phyloP scores from a whole-genome alignment of 2,329 filamentous ascomycete species.

The Mycocentrospora acerina region DNA sequence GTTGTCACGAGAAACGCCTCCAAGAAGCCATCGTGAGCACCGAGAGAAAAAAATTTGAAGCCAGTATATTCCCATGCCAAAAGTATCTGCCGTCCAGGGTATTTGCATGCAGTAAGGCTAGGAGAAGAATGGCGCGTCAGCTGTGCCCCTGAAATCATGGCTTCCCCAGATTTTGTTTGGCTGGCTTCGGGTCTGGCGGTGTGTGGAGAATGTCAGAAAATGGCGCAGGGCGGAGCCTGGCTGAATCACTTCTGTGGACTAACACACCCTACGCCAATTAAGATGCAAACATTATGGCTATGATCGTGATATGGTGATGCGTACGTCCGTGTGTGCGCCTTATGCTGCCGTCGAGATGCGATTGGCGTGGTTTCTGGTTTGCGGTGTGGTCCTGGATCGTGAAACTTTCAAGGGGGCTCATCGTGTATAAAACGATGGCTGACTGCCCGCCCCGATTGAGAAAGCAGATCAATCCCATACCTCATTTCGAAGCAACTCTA shows the following conservation, averaged over 20 bases:
- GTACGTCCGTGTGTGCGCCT: slow-evolving; percentile 30
- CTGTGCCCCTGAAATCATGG: slow-evolving; percentile 29
- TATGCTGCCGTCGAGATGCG: slow-evolving; percentile 28
- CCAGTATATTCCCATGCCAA: slow-evolving; percentile 8
- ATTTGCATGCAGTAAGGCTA: slow-evolving; percentile 19
- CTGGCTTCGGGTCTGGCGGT: slow-evolving; percentile 30
- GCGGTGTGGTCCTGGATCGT: slow-evolving; percentile 33
- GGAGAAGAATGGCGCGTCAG: slow-evolving; percentile 19
- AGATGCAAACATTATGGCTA: slow-evolving; percentile 21
- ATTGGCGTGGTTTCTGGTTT: slow-evolving; percentile 32
- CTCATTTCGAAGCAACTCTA: slow-evolving; percentile 4
- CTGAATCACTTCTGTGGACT: slow-evolving; percentile 20
- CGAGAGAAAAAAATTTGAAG: slow-evolving; percentile 1
- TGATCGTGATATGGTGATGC: slow-evolving; percentile 41
- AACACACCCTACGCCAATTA: slow-evolving; percentile 25
- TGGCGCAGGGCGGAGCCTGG: slow-evolving; percentile 32
- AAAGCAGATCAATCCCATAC: slow-evolving; percentile 29
- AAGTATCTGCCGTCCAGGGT: slow-evolving; percentile 16
- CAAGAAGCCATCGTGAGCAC: slow-evolving; percentile 9
- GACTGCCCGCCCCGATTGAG: slow-evolving; percentile 26
- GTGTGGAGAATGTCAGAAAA: slow-evolving; percentile 33
- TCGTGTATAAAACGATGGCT: slow-evolving; percentile 35
- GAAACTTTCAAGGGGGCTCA: slow-evolving; percentile 12
- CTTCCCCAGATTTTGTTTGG: slow-evolving; percentile 34
- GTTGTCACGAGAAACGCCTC: slow-evolving; percentile 14